Evolutionary conservation across 306 rosid species (phyloP).

Genomic region (Albizia julibrissin): DNA sequence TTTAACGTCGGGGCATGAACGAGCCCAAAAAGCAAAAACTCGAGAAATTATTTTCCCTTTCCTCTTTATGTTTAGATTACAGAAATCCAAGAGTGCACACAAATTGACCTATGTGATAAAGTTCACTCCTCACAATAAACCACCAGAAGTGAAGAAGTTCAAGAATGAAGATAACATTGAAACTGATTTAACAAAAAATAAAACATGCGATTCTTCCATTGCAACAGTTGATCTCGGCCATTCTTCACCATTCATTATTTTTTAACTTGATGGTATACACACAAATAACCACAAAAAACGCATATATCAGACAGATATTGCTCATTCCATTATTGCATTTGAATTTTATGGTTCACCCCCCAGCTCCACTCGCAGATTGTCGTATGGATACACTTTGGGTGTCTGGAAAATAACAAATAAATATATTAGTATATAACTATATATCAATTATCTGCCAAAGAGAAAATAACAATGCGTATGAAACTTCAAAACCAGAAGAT

Average conservation of each 20-base stretch:
- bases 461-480: neutral
- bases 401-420: conserved; percentile 46
- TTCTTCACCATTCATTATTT: conserved; percentile 45
- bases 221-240: conserved; percentile 28
- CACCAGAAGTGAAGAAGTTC: conserved; percentile 5
- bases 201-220: conserved; percentile 26
- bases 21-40: neutral
- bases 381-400: conserved; percentile 89
- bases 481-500: conserved; percentile 27
- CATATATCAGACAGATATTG: conserved; percentile 40
- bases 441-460: conserved; percentile 7
- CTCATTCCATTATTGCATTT: conserved; percentile 18
- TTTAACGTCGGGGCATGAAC: neutral
- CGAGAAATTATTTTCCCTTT: neutral
- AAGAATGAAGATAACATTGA: conserved; percentile 1
- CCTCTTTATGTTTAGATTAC: neutral
- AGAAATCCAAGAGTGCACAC: neutral
- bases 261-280: conserved; percentile 32
- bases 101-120: conserved; percentile 7
- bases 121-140: conserved; percentile 21
- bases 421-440: conserved; percentile 25
- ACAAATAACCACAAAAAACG: conserved; percentile 32
- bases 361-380: conserved; percentile 89
- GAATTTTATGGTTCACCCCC: conserved; percentile 77
- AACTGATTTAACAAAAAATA: neutral